Evolutionary conservation across 2,329 filamentous ascomycete genomes (phyloP), one percentile per base, ranked within the genome.

Genomic region (Diaporthe citrichinensis): DNA sequence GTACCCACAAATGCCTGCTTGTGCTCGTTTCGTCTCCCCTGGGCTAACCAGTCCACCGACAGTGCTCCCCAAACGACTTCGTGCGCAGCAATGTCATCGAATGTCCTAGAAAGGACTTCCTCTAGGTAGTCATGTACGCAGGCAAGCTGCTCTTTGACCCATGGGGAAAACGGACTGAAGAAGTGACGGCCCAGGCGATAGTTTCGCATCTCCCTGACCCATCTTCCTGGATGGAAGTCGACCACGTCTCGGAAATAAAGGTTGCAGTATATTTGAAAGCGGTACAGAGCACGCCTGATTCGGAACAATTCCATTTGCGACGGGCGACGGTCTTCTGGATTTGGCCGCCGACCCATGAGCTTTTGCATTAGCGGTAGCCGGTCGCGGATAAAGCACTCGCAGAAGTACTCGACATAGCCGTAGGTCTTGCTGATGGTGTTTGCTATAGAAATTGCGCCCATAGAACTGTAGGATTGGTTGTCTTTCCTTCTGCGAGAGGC

Each of bases 51-150:
- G 44, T 67, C 49, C 4, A 73, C 58, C 8, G 71, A 73, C 20
- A 15, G 4, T 10, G 58, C 46, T 15, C 71, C 36, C 58, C 71
- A 73, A 3, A 20, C 36, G 12, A 73, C 34, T 28, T 73, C 46
- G 14, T 58, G 71, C 17, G 58, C 34, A 12, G 71, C 71, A 25
- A 73, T 39, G 2, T 73, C n/a, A 28, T 73, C 58, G 6, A 73
- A 73, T 8, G 34, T 44, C 9, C 41, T 44, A 4, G 59, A 67
- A 4, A 73, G n/a, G 2, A 67, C 23, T 0, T 51, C n/a, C 8
- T 67, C 59, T 8, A 73, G 31, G 49, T 73, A 57, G 28, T 73
- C 71, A 31, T 73, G 59, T 17, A 67, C 49, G 46, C 71, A 73
- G 25, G 36, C 9, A 44, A 73, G 71, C 49, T 73, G 71, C 49